Conservation (phyloP, 768 basidiomycete species). For the Kwoniella botswanensis region DNA sequence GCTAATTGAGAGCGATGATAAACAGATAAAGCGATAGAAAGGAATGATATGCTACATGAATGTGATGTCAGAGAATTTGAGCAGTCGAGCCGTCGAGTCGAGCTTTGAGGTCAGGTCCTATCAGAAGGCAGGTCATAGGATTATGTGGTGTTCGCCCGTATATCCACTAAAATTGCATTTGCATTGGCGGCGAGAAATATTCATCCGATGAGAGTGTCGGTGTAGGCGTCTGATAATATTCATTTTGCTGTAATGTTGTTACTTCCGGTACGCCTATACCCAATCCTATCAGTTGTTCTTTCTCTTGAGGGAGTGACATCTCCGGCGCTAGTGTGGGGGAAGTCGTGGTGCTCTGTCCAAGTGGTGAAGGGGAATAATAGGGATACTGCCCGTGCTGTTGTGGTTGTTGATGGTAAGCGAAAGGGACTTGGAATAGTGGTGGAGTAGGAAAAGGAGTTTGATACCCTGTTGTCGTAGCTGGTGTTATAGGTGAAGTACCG, state of each 20-base stretch:
- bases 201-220: constrained; percentile 32
- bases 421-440: constrained; percentile 33
- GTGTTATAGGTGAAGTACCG: constrained; percentile 31
- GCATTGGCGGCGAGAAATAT: constrained; percentile 36
- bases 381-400: constrained; percentile 3
- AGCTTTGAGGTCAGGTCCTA: no score
- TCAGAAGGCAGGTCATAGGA: no score
- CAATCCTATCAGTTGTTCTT: constrained; percentile 40
- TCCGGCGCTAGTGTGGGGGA: constrained; percentile 47
- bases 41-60: no score
- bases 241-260: not conserved
- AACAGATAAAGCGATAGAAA: no score
- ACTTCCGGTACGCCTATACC: constrained; percentile 38
- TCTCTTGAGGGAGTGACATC: constrained; percentile 20
- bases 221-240: constrained; percentile 28
- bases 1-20: no score
- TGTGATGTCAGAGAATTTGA: no score
- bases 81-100: no score
- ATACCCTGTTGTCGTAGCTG: constrained; percentile 27
- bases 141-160: not conserved
- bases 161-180: constrained; percentile 16
- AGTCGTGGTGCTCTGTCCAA: constrained; percentile 20
- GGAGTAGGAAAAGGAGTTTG: constrained; percentile 40
- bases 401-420: constrained; percentile 14
- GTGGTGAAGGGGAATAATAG: constrained; percentile 27